These are phyloP conservation scores for Penicillium sp. DNA, from an alignment of 2,329 filamentous ascomycete species.

Conservation along the genomic window DNA sequence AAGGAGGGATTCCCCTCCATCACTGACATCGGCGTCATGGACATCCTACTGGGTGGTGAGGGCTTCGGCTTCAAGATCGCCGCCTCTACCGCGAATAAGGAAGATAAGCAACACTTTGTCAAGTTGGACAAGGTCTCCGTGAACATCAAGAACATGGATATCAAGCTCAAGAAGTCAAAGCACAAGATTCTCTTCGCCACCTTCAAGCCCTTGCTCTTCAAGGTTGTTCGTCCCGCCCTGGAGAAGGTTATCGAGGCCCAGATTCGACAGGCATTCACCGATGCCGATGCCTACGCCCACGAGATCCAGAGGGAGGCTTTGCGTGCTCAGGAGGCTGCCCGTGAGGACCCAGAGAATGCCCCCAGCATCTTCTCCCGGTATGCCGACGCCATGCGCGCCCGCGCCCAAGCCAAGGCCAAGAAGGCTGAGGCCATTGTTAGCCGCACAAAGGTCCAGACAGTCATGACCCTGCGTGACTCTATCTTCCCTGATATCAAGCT, in stretches of 20 bases:
- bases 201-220: constrained; percentile 85
- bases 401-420: constrained; percentile 74
- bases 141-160: constrained; percentile 76
- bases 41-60: constrained; percentile 82
- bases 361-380: constrained; percentile 89
- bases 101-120: constrained; percentile 82
- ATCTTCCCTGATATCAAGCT: constrained; percentile 89
- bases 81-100: constrained; percentile 76
- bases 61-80: constrained; percentile 93
- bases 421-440: constrained; percentile 66
- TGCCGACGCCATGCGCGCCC: constrained; percentile 72
- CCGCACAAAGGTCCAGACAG: constrained; percentile 74
- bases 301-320: constrained; percentile 83
- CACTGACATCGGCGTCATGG: constrained; percentile 84
- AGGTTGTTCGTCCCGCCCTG: constrained; percentile 78
- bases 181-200: constrained; percentile 88
- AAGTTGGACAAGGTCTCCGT: constrained; percentile 90
- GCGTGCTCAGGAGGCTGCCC: constrained; percentile 67
- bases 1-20: constrained; percentile 91
- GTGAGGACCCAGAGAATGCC: constrained; percentile 70
- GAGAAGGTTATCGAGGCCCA: constrained; percentile 88
- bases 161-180: constrained; percentile 92
- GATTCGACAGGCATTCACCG: constrained; percentile 78
- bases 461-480: constrained; percentile 84
- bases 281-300: constrained; percentile 73